Percentiles rank a stretch among this genome's conserved stretches.
These are phyloP conservation scores for Chytridium lagenaria DNA, from an alignment of 371 early-diverging fungal genomes.

Conservation along the genomic window DNA sequence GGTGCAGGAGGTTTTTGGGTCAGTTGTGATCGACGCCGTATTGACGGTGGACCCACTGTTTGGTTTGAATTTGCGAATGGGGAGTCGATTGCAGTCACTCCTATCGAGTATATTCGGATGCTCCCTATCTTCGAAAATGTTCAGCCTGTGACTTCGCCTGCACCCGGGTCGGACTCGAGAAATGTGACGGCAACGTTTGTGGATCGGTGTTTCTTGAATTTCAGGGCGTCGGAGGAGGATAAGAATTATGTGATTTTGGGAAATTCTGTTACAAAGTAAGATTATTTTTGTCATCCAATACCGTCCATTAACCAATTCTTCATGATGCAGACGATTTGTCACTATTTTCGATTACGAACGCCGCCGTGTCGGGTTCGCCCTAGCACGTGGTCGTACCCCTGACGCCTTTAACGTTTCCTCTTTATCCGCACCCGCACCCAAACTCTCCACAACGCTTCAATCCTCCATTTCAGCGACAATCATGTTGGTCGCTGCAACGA, in stretches of 20 bases:
- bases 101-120: slow-evolving; percentile 27
- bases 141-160: not conserved
- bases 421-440: too few species aligned
- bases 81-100: slow-evolving; percentile 17
- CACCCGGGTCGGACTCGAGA: not conserved
- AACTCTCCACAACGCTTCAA: too few species aligned
- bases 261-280: slow-evolving; percentile 15
- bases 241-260: not conserved
- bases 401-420: too few species aligned
- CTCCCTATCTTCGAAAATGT: not conserved
- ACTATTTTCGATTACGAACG: slow-evolving; percentile 31
- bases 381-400: slow-evolving; percentile 16
- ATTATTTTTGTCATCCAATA: not conserved
- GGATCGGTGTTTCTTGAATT: slow-evolving; percentile 8
- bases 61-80: slow-evolving; percentile 17
- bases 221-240: not conserved
- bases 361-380: slow-evolving; percentile 25
- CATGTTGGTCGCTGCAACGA: too few species aligned
- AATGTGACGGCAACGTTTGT: not conserved
- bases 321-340: slow-evolving; percentile 24
- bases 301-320: not conserved
- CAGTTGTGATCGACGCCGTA: not conserved
- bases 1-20: slow-evolving; percentile 16
- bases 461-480: too few species aligned
- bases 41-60: slow-evolving; percentile 9